Conservation (phyloP, 2,329 filamentous ascomycete genomes). For the Camptophora hylomeconis region DNA sequence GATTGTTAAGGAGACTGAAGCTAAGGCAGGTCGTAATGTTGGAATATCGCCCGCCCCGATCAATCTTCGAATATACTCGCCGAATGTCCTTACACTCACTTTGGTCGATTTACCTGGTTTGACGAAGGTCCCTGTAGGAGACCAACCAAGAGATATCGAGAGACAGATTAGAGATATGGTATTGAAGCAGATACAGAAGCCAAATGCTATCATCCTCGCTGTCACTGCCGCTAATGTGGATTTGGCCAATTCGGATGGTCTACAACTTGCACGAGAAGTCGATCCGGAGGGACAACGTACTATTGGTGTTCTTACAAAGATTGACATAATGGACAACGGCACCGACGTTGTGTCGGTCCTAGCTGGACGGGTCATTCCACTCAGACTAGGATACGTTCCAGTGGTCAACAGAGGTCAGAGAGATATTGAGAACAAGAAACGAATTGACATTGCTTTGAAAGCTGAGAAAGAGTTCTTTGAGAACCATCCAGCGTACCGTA, state of each 20-base stretch:
- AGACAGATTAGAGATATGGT: slow-evolving; percentile 96
- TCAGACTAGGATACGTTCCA: slow-evolving; percentile 88
- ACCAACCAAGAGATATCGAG: slow-evolving; percentile 94
- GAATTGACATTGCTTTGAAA: slow-evolving; percentile 80
- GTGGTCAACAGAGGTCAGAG: slow-evolving; percentile 96
- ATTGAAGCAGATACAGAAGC: slow-evolving; percentile 94
- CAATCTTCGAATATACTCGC: slow-evolving; percentile 96
- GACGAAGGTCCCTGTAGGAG: slow-evolving; percentile 91
- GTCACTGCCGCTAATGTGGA: slow-evolving; percentile 96
- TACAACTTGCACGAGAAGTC: slow-evolving; percentile 92
- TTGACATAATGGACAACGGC: slow-evolving; percentile 97
- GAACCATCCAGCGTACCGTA: slow-evolving; percentile 94
- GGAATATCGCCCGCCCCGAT: slow-evolving; percentile 95
- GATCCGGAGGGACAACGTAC: slow-evolving; percentile 95
- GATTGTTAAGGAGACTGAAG: slow-evolving; percentile 90
- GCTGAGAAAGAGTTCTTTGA: slow-evolving; percentile 96
- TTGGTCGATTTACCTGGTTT: slow-evolving; percentile 92
- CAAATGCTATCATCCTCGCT: slow-evolving; percentile 93
- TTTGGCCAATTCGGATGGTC: slow-evolving; percentile 93
- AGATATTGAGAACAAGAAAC: slow-evolving; percentile 97
- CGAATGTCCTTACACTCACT: slow-evolving; percentile 92
- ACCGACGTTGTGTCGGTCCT: slow-evolving; percentile 98
- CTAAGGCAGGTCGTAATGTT: slow-evolving; percentile 89
- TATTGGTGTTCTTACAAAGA: slow-evolving; percentile 96
- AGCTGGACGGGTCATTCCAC: slow-evolving; percentile 89